Evolutionary conservation across 345 rosid genomes (phyloP).

Genomic region (Carallia brachiata): DNA sequence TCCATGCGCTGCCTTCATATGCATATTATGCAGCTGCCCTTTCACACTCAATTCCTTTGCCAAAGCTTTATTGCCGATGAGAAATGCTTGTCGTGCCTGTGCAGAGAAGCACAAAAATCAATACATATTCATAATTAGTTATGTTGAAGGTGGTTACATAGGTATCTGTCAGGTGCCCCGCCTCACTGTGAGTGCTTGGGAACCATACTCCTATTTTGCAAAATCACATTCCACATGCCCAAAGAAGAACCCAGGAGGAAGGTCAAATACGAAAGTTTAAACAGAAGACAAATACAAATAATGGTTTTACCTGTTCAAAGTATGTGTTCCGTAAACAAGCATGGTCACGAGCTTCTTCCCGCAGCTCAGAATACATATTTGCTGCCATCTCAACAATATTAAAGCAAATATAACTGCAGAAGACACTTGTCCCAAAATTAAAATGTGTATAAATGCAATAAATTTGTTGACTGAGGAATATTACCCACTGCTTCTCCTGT

Average conservation of each 20-base stretch:
- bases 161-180: no score
- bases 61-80: conserved; percentile 84
- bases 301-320: conserved; percentile 74
- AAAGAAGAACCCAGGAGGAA: neutral
- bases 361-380: conserved; percentile 73
- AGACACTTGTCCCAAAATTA: conserved; percentile 28
- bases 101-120: conserved; percentile 8
- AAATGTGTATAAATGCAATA: conserved; percentile 28
- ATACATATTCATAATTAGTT: neutral
- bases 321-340: conserved; percentile 85
- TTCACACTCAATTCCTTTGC: conserved; percentile 92
- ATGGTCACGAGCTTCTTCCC: conserved; percentile 93
- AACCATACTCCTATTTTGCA: neutral
- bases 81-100: conserved; percentile 92
- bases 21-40: conserved; percentile 87
- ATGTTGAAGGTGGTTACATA: neutral
- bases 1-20: conserved; percentile 96
- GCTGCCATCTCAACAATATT: conserved; percentile 64
- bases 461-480: conserved; percentile 33
- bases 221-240: neutral
- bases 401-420: conserved; percentile 42
- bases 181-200: neutral
- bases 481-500: conserved; percentile 99
- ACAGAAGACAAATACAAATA: neutral
- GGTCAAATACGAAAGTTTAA: neutral